Base-by-base conservation (phyloP, 306 rosid species). In the Luffa acutangula region DNA sequence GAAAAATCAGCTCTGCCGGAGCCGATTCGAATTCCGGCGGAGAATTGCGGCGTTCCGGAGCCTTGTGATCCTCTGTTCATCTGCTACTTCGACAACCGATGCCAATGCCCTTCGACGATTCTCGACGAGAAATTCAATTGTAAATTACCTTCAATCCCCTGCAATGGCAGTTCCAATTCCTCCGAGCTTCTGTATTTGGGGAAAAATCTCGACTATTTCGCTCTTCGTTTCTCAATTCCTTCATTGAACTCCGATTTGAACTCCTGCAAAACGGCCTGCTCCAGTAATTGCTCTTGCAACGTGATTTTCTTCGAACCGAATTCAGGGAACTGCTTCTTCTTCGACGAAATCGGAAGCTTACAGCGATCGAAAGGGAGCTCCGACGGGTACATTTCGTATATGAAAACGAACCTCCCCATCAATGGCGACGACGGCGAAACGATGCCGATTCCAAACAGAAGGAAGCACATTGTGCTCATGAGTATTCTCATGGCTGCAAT, bases 221-320 rank as follows among this genome's bases (percentile, higher is more conserved):
- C 86, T 59, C 76, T 86, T 31, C 57, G 31, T 18, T 86, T 62
- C 76, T 43, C 54, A 7, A 81, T 45, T 59, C 86, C 86, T 72
- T 73, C 71, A 18, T 18, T 66, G 72, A 78, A 39, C 49, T 78
- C 86, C 53, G 52, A 57, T 66, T 52, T 81, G 59, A 51, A 65
- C 69, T 33, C 82, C 43, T 86, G 88, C 79, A 65, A 75, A 81
- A 42, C 81, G n/a, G 86, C 86, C 33, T 83, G 88, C 76, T 81
- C 52, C 10, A 13, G 18, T 20, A 69, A 75, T 60, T 86, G 88
- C 71, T 80, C 82, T 81, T 86, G 86, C 41, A 74, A 78, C 46
- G 86, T 75, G 37, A 41, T 86, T 65, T 86, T 86, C 79, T 81
- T 78, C 17, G 84, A 86, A 18, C 70, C 43, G 20, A 75, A 66